phyloP scores from a whole-genome alignment of 768 basidiomycete genomes.

The Kwoniella dendrophila region DNA sequence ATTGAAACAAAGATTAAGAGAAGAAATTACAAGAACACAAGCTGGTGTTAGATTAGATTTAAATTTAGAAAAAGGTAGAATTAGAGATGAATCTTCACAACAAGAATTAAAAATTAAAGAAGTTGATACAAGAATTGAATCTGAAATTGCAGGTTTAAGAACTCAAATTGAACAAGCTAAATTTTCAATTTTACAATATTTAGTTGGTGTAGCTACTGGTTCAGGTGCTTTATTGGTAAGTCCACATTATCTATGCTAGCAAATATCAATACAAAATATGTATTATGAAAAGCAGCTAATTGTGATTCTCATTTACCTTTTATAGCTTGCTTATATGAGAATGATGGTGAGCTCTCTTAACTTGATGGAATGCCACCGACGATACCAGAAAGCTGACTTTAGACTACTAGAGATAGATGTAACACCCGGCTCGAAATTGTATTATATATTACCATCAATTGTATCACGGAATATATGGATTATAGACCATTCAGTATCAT shows the following conservation, averaged over 20 bases:
- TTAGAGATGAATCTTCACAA: constrained; percentile 86
- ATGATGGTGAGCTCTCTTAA: constrained; percentile 36
- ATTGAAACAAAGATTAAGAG: constrained; percentile 86
- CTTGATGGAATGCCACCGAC: background rate
- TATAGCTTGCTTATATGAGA: constrained; percentile 48
- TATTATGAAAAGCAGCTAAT: background rate
- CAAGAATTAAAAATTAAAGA: constrained; percentile 97
- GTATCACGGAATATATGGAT: background rate
- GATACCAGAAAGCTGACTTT: background rate
- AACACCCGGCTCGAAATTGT: background rate
- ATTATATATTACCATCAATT: background rate
- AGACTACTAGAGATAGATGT: constrained; percentile 7
- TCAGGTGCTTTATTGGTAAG: constrained; percentile 56
- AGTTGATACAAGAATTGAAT: constrained; percentile 94
- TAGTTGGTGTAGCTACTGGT: constrained; percentile 56
- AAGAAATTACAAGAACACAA: constrained; percentile 89
- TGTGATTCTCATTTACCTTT: background rate
- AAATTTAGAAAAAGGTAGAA: constrained; percentile 88
- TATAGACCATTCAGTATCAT: background rate
- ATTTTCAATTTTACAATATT: constrained; percentile 57
- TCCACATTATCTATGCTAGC: background rate
- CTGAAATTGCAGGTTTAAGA: constrained; percentile 83
- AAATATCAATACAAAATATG: background rate
- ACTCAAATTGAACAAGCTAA: constrained; percentile 61
- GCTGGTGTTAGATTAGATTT: constrained; percentile 90